Base-by-base conservation (phyloP, 345 rosid species). In the Moricandia arvensis region DNA sequence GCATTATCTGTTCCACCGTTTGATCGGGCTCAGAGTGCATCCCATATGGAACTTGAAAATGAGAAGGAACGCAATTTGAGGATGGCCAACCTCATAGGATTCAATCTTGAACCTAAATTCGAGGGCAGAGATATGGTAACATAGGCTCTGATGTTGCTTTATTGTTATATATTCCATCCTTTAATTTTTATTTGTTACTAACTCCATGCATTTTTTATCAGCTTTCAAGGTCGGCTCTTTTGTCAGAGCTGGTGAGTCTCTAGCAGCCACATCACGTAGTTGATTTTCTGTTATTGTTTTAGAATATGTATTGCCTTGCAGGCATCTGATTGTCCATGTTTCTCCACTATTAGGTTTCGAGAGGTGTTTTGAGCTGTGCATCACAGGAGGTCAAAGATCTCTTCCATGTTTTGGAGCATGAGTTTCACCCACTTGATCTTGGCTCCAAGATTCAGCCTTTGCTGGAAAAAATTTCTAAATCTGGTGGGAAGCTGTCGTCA, bases 341-440 rank as follows among this genome's bases (percentile, higher is more conserved):
- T 13, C 4, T 15, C 4, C 79, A 54, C 24, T 30, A 57, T 72
- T 70, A 96, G 99, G 95, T 88, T 13, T 82, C 91, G 17, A 93
- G 88, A 79, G 99, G 99, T 69, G 97, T 93, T 15, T 74, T 93
- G 77, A 90, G 91, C 80, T 96, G 97, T 87, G 98, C 88, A 3
- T 87, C 87, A 12, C 99, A 87, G 81, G 99, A 96, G 80, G 98
- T 91, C 29, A 96, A 96, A 78, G 99, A 96, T 78, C 90, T 96
- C 43, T 93, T n/a, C 82, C 85, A 90, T 85, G 84, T 93, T 71
- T 75, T 96, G 71, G 99, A 96, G 85, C 90, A 91, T 65, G 98
- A 93, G 57, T 91, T 90, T 82, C 85, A 87, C 43, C 96, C 98
- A 8, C 79, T 93, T 27, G 98, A 93, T 84, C 90, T 91, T 70